These are phyloP conservation scores for Thuidium tamariscinum DNA, from an alignment of 225 moss, liverwort and hornwort genomes.

Conservation along the genomic window DNA sequence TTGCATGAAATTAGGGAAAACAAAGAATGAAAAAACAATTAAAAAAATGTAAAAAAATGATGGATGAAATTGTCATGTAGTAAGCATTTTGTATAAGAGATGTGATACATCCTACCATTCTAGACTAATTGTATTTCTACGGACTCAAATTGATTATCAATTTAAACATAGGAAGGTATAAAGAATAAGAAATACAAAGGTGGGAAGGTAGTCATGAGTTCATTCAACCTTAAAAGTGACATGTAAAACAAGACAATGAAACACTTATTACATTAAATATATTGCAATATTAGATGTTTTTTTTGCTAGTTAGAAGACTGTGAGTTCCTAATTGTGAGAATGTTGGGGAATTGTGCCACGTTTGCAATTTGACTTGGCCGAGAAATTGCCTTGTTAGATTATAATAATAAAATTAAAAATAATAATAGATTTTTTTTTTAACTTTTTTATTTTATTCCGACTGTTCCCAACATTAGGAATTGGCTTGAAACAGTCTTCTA, in stretches of 20 bases:
- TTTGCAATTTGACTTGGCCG: too few relatives aligned
- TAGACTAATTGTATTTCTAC: rapidly evolving
- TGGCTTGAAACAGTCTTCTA: too few relatives aligned
- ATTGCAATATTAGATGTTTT: too few relatives aligned
- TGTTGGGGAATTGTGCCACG: too few relatives aligned
- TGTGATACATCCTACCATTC: rapidly evolving
- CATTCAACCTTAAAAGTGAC: background rate
- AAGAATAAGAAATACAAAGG: rapidly evolving
- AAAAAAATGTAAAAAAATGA: background rate
- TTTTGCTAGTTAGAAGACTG: too few relatives aligned
- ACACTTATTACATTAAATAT: background rate
- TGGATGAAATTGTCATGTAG: rapidly evolving
- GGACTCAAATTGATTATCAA: background rate
- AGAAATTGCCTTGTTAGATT: too few relatives aligned
- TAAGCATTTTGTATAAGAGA: background rate
- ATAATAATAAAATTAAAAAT: too few relatives aligned
- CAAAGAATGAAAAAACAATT: too few relatives aligned
- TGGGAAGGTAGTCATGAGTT: background rate
- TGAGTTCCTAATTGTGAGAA: too few relatives aligned
- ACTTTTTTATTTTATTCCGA: too few relatives aligned
- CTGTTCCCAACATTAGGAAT: too few relatives aligned
- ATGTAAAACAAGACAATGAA: background rate
- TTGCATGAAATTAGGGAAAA: background rate
- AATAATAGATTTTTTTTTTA: too few relatives aligned
- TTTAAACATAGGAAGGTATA: background rate